These are phyloP conservation scores for Pseudogymnoascus sp. DNA, from an alignment of 2,329 filamentous ascomycete genomes.

Conservation along the genomic window DNA sequence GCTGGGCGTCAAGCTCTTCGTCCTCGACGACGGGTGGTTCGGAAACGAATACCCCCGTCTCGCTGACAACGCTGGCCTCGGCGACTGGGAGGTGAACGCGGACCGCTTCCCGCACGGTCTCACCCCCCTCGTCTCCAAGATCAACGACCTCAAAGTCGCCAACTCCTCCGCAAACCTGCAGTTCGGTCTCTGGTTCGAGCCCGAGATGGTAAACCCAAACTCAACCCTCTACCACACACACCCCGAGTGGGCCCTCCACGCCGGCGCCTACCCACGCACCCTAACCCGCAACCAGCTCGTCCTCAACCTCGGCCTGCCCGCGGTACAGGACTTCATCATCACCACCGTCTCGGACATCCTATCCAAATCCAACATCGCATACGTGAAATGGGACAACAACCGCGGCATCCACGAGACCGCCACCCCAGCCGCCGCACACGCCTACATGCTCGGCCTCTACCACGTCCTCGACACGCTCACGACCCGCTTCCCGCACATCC, in stretches of 20 bases:
- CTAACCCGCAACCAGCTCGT: background rate
- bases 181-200: conserved; percentile 61
- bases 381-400: background rate
- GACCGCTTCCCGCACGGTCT: background rate
- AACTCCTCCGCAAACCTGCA: conserved; percentile 35
- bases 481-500: background rate
- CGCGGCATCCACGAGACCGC: background rate
- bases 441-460: background rate
- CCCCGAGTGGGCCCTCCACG: conserved; percentile 55
- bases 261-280: conserved; percentile 42
- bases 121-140: background rate
- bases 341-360: background rate
- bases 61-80: background rate
- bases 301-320: background rate
- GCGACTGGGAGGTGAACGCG: background rate
- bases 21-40: conserved; percentile 62
- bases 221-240: conserved; percentile 52
- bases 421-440: background rate
- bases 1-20: conserved; percentile 54
- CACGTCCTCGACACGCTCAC: background rate
- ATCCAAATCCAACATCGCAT: background rate
- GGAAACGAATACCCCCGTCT: conserved; percentile 45
- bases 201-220: conserved; percentile 58
- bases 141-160: background rate
- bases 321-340: background rate